Conservation (phyloP, 2,329 filamentous ascomycete genomes). For the Mycosphaerelloides madeirae region DNA sequence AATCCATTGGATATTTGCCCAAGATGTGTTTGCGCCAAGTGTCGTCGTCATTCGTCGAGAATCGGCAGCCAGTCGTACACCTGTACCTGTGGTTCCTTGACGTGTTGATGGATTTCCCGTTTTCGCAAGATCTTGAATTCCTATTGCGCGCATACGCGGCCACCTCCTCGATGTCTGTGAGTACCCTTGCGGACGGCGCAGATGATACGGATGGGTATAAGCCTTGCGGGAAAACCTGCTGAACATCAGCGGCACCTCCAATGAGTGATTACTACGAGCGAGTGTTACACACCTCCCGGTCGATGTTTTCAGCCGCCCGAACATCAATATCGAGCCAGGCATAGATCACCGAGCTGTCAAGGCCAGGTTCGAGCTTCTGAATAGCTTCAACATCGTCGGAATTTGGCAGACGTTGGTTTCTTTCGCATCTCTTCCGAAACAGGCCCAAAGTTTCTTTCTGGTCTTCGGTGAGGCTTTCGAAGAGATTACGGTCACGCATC, state of each 20-base stretch:
- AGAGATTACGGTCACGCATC: too few relatives aligned
- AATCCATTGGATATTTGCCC: slow-evolving; percentile 5
- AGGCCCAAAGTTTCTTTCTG: slow-evolving; percentile 1
- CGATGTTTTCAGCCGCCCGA: not conserved
- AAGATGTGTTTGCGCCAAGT: not conserved
- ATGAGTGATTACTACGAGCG: not conserved
- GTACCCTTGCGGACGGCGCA: too few relatives aligned
- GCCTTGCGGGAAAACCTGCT: not conserved
- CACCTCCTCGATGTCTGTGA: not conserved
- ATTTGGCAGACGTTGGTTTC: not conserved
- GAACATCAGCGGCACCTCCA: not conserved
- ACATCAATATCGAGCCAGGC: slow-evolving; percentile 1
- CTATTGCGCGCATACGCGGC: not conserved
- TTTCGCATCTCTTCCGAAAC: not conserved
- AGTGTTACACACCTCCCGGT: not conserved
- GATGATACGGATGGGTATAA: not conserved
- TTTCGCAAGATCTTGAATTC: not conserved
- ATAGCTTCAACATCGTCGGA: not conserved
- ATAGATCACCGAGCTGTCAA: not conserved
- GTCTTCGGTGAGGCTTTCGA: not conserved
- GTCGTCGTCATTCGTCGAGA: slow-evolving; percentile 2
- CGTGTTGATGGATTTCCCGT: not conserved
- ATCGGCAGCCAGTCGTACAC: slow-evolving; percentile 1
- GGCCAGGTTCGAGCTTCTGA: not conserved
- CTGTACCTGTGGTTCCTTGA: not conserved